A percentile compares a stretch with the other conserved stretches of the same genome.
Conservation (phyloP, 208 protist species). For the Leishmania turanica region DNA sequence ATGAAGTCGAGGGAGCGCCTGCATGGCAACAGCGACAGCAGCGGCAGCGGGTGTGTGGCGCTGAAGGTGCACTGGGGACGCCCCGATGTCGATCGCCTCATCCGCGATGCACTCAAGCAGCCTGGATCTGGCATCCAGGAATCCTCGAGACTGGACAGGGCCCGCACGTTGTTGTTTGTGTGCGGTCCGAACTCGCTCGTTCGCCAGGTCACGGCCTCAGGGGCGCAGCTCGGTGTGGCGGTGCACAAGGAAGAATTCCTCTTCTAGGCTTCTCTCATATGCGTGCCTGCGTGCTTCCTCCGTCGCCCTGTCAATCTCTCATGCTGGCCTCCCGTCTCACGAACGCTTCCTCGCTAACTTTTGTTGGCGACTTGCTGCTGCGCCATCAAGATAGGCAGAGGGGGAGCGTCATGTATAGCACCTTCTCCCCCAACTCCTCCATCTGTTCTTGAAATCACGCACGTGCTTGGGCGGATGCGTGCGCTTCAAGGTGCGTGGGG, state of each 20-base stretch:
- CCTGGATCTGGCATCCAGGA: not conserved
- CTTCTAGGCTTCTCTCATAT: not conserved
- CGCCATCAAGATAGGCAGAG: not conserved
- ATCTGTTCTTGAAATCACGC: not conserved
- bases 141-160: not conserved
- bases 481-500: not conserved
- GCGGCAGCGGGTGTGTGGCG: not conserved
- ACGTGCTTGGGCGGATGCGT: not conserved
- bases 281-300: not conserved
- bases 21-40: not conserved
- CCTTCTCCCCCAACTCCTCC: not conserved
- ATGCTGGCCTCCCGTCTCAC: not conserved
- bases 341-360: not conserved
- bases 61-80: not conserved
- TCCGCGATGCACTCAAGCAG: not conserved
- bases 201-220: not conserved
- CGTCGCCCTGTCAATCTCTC: not conserved
- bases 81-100: slow-evolving; percentile 3
- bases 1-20: not conserved
- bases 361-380: not conserved
- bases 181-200: slow-evolving; percentile 7
- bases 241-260: slow-evolving; percentile 8
- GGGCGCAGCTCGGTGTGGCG: not conserved
- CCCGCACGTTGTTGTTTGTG: slow-evolving; percentile 9
- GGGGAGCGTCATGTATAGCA: not conserved